Percentiles rank a stretch among this genome's conserved stretches.
Conservation (phyloP, 805 yeast species). For the Candida argentea region DNA sequence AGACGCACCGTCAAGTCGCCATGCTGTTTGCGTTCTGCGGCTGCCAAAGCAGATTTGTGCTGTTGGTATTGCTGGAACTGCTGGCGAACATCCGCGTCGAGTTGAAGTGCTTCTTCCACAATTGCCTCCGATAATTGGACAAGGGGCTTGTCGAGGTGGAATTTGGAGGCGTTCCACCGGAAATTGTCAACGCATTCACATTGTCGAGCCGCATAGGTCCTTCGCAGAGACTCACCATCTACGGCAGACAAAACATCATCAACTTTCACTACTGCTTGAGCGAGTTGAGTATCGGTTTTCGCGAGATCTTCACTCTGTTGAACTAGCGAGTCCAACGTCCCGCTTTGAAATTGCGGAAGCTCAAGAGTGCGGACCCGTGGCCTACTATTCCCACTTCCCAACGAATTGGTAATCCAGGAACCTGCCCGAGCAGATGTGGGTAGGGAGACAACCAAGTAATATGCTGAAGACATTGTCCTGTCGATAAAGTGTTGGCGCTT, state of each 20-base stretch:
- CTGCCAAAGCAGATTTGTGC: constrained; percentile 74
- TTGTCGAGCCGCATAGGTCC: constrained; percentile 37
- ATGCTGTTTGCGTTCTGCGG: constrained; percentile 85
- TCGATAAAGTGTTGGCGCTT: too few relatives aligned
- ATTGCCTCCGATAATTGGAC: constrained; percentile 62
- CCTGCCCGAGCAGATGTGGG: constrained; percentile 41
- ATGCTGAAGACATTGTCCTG: constrained; percentile 21
- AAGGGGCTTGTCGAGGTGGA: constrained; percentile 74
- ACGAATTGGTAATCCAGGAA: constrained; percentile 45
- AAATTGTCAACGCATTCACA: constrained; percentile 63
- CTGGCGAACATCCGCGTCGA: constrained; percentile 79
- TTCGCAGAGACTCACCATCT: constrained; percentile 17
- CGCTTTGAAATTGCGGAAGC: constrained; percentile 84
- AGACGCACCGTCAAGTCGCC: constrained; percentile 92
- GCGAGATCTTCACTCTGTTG: constrained; percentile 83
- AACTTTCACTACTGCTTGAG: constrained; percentile 57
- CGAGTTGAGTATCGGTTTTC: constrained; percentile 74
- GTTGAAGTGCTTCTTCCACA: constrained; percentile 65
- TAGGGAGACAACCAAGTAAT: constrained; percentile 46
- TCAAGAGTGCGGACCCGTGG: constrained; percentile 42
- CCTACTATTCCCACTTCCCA: constrained; percentile 50
- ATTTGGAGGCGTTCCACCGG: constrained; percentile 83
- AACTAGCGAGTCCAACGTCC: constrained; percentile 86
- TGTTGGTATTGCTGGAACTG: constrained; percentile 65
- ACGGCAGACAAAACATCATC: constrained; percentile 57